A percentile compares a stretch with the other conserved stretches of the same genome.
These are phyloP conservation scores for Teratosphaeria gauchensis DNA, from an alignment of 2,329 filamentous ascomycete genomes.

Conservation along the genomic window DNA sequence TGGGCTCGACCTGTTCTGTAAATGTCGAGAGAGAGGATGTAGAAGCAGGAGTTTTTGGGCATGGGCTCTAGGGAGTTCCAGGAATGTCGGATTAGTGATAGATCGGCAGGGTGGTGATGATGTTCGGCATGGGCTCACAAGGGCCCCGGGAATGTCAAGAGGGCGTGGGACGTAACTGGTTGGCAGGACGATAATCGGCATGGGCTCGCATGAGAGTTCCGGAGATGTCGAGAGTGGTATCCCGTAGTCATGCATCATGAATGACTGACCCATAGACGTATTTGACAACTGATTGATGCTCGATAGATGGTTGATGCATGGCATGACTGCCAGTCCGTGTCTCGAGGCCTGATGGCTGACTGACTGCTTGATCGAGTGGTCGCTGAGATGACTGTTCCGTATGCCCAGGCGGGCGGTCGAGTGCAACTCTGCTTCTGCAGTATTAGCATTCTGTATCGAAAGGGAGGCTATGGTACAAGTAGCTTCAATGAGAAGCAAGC, in stretches of 20 bases:
- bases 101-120: neutral
- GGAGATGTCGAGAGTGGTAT: neutral
- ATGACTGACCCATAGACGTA: too few relatives aligned
- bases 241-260: too few relatives aligned
- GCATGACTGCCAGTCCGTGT: neutral
- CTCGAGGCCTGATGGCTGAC: neutral
- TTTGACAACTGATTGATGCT: too few relatives aligned
- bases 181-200: neutral
- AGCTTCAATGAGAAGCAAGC: neutral
- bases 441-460: neutral
- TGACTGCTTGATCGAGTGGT: neutral
- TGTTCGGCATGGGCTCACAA: neutral
- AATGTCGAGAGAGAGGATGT: neutral
- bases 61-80: too few relatives aligned
- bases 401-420: neutral
- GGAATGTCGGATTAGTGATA: too few relatives aligned
- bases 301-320: neutral
- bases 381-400: neutral
- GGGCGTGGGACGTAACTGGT: neutral
- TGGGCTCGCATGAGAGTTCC: neutral
- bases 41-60: neutral
- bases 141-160: neutral
- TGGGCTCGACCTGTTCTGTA: neutral
- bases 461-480: neutral
- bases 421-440: neutral